These are phyloP conservation scores for Penicillium vulpinum DNA, from an alignment of 2,329 filamentous ascomycete species.

Conservation along the genomic window DNA sequence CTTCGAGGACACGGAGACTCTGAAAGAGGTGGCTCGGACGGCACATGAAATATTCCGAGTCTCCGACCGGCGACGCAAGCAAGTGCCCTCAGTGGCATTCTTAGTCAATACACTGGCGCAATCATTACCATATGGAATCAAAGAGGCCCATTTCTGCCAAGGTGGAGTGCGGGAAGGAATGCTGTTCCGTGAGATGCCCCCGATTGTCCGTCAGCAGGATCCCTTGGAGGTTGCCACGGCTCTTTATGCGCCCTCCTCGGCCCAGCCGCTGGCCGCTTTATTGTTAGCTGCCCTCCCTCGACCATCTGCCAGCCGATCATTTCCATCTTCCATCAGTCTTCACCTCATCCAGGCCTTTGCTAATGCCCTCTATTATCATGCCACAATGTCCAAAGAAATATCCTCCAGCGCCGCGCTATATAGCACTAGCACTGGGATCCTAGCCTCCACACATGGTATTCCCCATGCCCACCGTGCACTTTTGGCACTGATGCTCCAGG, in stretches of 20 bases:
- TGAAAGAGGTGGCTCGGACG: conserved; percentile 29
- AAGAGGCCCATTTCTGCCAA: conserved; percentile 75
- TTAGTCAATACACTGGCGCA: conserved; percentile 71
- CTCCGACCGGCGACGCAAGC: conserved; percentile 71
- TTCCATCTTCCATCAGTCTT: conserved; percentile 28
- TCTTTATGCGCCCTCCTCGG: conserved; percentile 50
- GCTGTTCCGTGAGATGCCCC: conserved; percentile 65
- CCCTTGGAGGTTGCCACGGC: conserved; percentile 65
- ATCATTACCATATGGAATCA: conserved; percentile 65
- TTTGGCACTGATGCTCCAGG: conserved; percentile 35
- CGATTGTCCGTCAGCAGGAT: conserved; percentile 59
- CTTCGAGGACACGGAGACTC: conserved; percentile 29
- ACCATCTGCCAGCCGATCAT: conserved; percentile 17
- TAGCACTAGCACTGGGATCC: conserved; percentile 34
- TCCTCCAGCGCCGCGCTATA: conserved; percentile 34
- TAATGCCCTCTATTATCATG: conserved; percentile 36
- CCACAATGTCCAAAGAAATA: conserved; percentile 34
- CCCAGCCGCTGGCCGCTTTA: conserved; percentile 49
- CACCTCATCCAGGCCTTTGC: conserved; percentile 33
- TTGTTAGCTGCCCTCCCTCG: conserved; percentile 51
- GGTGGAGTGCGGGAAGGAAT: conserved; percentile 83
- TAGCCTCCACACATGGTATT: conserved; percentile 37
- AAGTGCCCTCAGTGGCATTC: conserved; percentile 79
- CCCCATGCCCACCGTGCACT: conserved; percentile 36
- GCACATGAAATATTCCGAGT: conserved; percentile 62